phyloP scores from a whole-genome alignment of 176 grass and related monocot genomes.

The Aegilops bicornis region DNA sequence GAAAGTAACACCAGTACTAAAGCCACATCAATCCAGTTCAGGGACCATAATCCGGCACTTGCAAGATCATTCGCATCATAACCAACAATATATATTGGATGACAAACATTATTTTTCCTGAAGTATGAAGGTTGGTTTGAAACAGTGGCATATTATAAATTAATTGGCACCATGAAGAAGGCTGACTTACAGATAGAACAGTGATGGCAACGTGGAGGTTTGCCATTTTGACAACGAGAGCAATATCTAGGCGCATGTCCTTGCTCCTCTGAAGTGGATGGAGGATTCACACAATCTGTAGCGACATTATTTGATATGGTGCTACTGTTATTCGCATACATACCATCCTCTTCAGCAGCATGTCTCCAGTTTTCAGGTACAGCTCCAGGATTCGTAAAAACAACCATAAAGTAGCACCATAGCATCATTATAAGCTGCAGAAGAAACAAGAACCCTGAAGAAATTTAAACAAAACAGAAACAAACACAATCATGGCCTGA shows the following conservation, averaged over 20 bases:
- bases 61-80: neutral
- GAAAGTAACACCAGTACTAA: neutral
- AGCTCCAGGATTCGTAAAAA: slow-evolving; percentile 78
- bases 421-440: slow-evolving; percentile 85
- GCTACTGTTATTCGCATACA: slow-evolving; percentile 22
- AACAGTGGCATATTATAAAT: neutral
- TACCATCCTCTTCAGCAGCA: slow-evolving; percentile 50
- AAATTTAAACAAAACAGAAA: slow-evolving; percentile 49
- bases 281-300: slow-evolving; percentile 39
- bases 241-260: slow-evolving; percentile 58
- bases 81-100: neutral
- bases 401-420: slow-evolving; percentile 82
- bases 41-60: neutral
- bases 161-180: slow-evolving; percentile 16
- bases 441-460: slow-evolving; percentile 74
- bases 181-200: slow-evolving; percentile 88
- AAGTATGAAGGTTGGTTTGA: neutral
- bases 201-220: slow-evolving; percentile 90
- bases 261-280: slow-evolving; percentile 45
- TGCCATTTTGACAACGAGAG: slow-evolving; percentile 72
- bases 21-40: neutral
- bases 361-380: slow-evolving; percentile 80
- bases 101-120: neutral
- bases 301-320: slow-evolving; percentile 19
- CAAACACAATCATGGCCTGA: slow-evolving; percentile 24